Percentiles rank a stretch among this genome's conserved stretches.
phyloP scores from a whole-genome alignment of 2,329 filamentous ascomycete species.

The Talaromyces rugulosus region DNA sequence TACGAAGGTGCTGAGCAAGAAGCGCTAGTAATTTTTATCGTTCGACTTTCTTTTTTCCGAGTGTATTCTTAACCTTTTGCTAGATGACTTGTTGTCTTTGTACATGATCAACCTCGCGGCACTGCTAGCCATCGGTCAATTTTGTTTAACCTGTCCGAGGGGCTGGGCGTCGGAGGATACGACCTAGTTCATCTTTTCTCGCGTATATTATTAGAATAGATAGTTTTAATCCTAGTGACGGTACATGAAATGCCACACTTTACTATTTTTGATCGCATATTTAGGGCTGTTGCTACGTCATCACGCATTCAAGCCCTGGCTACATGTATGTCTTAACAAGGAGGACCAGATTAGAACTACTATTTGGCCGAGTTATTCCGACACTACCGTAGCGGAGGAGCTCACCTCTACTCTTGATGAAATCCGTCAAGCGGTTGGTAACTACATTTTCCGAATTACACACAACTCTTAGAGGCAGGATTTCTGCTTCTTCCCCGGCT shows the following conservation, averaged over 20 bases:
- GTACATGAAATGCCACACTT: not conserved
- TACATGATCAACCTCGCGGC: not conserved
- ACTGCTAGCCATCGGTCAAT: not conserved
- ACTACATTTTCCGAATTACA: too few species aligned
- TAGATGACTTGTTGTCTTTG: not conserved
- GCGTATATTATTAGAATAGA: conserved; percentile 8
- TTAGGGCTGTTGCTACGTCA: not conserved
- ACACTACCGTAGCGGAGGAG: too few species aligned
- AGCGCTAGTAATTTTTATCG: conserved; percentile 34
- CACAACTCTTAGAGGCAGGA: too few species aligned
- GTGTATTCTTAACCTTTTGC: conserved; percentile 13
- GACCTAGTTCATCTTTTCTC: not conserved
- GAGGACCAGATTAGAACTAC: too few species aligned
- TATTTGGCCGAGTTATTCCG: too few species aligned
- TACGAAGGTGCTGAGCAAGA: conserved; percentile 75
- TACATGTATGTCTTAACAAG: too few species aligned
- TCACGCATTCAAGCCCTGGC: not conserved
- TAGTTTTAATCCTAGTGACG: conserved; percentile 9
- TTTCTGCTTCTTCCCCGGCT: too few species aligned
- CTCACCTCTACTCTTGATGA: too few species aligned
- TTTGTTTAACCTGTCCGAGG: not conserved
- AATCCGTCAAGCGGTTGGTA: too few species aligned
- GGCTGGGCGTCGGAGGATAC: not conserved
- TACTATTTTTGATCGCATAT: not conserved
- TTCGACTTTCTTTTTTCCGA: conserved; percentile 7